These are phyloP conservation scores for Phytophthora constricta DNA, from an alignment of 352 stramenopile species.

Conservation along the genomic window DNA sequence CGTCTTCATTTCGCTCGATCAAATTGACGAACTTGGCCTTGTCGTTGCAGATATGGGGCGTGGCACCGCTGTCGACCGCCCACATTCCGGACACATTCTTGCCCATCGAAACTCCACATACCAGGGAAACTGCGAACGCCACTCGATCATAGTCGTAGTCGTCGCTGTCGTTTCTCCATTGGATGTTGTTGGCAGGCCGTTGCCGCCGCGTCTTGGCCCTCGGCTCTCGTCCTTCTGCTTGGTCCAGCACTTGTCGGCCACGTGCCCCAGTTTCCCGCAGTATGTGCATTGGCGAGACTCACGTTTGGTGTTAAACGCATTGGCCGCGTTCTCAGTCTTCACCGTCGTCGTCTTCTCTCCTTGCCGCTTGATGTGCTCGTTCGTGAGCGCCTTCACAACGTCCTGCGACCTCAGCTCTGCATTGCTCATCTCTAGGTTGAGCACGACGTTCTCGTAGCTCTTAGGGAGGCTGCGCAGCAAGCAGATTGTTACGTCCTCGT, in stretches of 20 bases:
- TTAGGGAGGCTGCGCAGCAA: slow-evolving; percentile 13
- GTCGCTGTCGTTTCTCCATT: neutral
- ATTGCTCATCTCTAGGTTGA: slow-evolving; percentile 15
- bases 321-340: slow-evolving; percentile 11
- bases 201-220: neutral
- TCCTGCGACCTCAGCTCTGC: slow-evolving; percentile 7
- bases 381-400: slow-evolving; percentile 13
- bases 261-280: slow-evolving; percentile 26
- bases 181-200: slow-evolving; percentile 23
- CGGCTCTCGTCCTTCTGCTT: slow-evolving; percentile 28
- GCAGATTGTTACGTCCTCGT: slow-evolving; percentile 20
- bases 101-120: slow-evolving; percentile 9
- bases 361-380: slow-evolving; percentile 15
- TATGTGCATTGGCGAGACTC: slow-evolving; percentile 10
- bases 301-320: slow-evolving; percentile 15
- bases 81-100: slow-evolving; percentile 13
- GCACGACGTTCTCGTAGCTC: slow-evolving; percentile 20
- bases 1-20: slow-evolving; percentile 1
- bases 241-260: slow-evolving; percentile 18
- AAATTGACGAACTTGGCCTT: slow-evolving; percentile 17
- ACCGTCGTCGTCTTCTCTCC: slow-evolving; percentile 5
- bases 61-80: slow-evolving; percentile 26
- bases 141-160: slow-evolving; percentile 11
- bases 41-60: slow-evolving; percentile 20
- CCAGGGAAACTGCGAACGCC: slow-evolving; percentile 25